These are phyloP conservation scores for Xenosphaeropsis pyriputrescens DNA, from an alignment of 2,329 filamentous ascomycete genomes.

Conservation along the genomic window DNA sequence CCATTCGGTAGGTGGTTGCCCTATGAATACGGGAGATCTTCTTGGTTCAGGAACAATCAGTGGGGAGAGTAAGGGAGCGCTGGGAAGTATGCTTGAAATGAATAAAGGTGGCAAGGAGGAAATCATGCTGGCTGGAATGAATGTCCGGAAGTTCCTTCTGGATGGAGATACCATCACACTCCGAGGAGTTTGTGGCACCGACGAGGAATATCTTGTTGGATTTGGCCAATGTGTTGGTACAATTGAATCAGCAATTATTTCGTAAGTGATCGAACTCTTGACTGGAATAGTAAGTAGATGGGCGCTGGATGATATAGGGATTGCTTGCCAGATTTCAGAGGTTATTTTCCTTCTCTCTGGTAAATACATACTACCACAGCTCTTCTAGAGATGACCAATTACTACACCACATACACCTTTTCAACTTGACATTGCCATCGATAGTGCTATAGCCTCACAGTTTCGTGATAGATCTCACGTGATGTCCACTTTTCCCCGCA, in stretches of 20 bases:
- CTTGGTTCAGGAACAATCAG: slow-evolving; percentile 70
- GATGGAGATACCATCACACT: slow-evolving; percentile 61
- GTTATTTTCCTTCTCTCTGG: too few relatives aligned
- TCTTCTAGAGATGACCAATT: too few relatives aligned
- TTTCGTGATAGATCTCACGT: too few relatives aligned
- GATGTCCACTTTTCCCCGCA: too few relatives aligned
- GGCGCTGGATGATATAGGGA: too few relatives aligned
- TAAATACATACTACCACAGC: too few relatives aligned
- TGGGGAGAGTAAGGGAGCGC: slow-evolving; percentile 38
- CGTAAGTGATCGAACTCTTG: too few relatives aligned
- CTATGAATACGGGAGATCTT: slow-evolving; percentile 58
- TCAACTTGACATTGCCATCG: too few relatives aligned
- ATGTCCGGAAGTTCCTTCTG: slow-evolving; percentile 55
- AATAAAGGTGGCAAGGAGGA: slow-evolving; percentile 52
- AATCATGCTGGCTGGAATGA: slow-evolving; percentile 46
- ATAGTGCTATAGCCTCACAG: too few relatives aligned
- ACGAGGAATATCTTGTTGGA: slow-evolving; percentile 53
- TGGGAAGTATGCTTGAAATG: slow-evolving; percentile 61
- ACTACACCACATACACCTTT: too few relatives aligned
- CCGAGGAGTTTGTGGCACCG: slow-evolving; percentile 45
- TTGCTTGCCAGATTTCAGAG: too few relatives aligned
- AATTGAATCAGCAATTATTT: slow-evolving; percentile 22
- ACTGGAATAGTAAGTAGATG: too few relatives aligned
- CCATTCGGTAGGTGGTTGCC: slow-evolving; percentile 63
- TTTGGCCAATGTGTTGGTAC: slow-evolving; percentile 60